Base-by-base conservation (phyloP, 345 rosid genomes). In the Salix exigua region DNA sequence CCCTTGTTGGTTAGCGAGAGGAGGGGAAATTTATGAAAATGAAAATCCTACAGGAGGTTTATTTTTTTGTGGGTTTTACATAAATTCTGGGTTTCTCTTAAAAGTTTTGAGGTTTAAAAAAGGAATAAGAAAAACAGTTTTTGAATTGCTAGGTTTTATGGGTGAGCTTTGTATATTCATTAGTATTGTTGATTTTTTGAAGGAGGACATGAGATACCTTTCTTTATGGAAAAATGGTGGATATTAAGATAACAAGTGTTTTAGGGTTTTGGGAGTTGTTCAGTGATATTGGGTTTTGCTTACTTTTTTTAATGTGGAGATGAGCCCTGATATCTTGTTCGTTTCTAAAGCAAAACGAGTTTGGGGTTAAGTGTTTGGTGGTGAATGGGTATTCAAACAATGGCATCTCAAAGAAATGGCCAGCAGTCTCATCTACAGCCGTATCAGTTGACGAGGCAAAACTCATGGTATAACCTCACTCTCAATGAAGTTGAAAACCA, bases 351-450 rank as follows among this genome's bases (percentile, higher is more conserved):
- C 44, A 40, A 40, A 40, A 40, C 44, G 44, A 14, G 44, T n/a
- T 58, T 3, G 26, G 62, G 63, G 63, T 58, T 23, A 23, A 58
- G 63, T n/a, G 28, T 23, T 58, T 58, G 63, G 25, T 75, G 78
- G 78, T 78, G 82, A 82, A 86, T 88, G 91, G 93, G 89, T 84
- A 82, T 88, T 82, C 91, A 88, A 79, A 88, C 85, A 13, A 86
- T 83, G 88, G 89, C 87, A 69, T 85, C 88, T 73, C 89, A 85
- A 40, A 81, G 80, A 73, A 87, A 86, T 71, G 81, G 84, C 35
- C 89, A 85, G 37, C 86, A 82, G 68, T 71, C 80, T 60, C 85
- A 79, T 79, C 25, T 75, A 65, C 88, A 80, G 30, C 62, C 85
- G 17, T 75, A 78, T 38, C 77, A 84, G 9, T 48, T 87, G 84